Percentiles rank a stretch among this genome's conserved stretches.
Evolutionary conservation across 192 early-diverging fungal species (phyloP).

Genomic region (Backusella luteola): DNA sequence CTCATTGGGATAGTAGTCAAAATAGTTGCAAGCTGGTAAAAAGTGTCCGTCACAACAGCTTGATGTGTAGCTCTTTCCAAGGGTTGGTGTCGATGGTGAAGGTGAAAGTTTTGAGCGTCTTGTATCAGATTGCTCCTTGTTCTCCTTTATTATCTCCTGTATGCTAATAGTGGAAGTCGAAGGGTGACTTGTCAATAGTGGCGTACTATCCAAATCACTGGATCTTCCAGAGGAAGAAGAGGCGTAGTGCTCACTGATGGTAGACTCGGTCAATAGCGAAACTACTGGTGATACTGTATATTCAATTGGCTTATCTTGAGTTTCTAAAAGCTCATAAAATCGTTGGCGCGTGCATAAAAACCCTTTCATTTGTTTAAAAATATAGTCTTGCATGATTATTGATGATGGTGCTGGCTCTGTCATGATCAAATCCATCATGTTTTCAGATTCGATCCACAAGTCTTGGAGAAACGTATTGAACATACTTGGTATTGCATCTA

Average conservation of each 20-base stretch:
- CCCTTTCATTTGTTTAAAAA: background rate
- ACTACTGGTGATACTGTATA: background rate
- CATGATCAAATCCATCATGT: background rate
- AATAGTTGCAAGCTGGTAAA: background rate
- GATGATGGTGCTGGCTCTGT: background rate
- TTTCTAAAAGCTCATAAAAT: background rate
- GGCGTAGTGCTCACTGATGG: background rate
- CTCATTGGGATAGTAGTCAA: background rate
- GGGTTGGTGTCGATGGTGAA: background rate
- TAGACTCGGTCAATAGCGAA: background rate
- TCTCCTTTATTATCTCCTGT: background rate
- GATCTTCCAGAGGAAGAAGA: background rate
- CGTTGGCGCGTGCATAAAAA: background rate
- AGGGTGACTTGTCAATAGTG: background rate
- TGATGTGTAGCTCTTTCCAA: background rate
- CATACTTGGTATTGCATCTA: background rate
- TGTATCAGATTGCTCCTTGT: background rate
- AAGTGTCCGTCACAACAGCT: background rate
- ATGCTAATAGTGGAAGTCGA: background rate
- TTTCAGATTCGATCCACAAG: background rate
- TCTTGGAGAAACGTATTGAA: background rate
- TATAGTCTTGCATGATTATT: background rate
- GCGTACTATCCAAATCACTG: constrained; percentile 1
- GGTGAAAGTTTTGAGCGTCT: background rate
- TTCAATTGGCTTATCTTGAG: background rate